Conservation (phyloP, 2,329 filamentous ascomycete genomes). For the Aspergillus udagawae region DNA sequence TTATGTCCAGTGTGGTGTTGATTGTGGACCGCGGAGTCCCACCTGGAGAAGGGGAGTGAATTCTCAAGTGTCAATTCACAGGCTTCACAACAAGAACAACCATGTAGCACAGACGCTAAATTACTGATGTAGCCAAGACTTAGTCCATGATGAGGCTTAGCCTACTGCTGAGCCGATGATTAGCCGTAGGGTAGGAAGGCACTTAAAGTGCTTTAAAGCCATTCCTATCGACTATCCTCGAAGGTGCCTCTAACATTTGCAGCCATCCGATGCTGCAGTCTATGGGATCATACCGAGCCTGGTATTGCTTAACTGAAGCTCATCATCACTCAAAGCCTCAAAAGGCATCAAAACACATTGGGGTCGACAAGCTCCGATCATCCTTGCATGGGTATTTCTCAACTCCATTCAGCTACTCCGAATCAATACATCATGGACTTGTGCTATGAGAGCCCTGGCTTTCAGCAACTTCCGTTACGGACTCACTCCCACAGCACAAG, state of each 20-base stretch:
- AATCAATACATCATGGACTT: not conserved
- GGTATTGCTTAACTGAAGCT: not conserved
- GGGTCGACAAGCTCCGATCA: not conserved
- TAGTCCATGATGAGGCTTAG: too few species aligned
- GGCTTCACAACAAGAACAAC: not conserved
- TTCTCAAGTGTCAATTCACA: too few species aligned
- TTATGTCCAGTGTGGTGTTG: not conserved
- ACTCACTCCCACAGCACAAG: not conserved
- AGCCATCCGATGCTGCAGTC: too few species aligned
- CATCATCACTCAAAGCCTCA: not conserved
- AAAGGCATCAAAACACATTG: not conserved
- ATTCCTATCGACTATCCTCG: not conserved
- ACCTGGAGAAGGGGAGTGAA: not conserved
- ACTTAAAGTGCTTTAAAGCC: not conserved
- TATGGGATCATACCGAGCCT: not conserved
- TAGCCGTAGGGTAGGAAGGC: slow-evolving; percentile 5
- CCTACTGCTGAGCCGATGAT: slow-evolving; percentile 3
- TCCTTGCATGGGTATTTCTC: too few species aligned
- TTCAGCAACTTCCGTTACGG: not conserved
- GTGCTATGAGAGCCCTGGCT: not conserved
- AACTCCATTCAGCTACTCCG: not conserved
- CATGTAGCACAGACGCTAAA: too few species aligned
- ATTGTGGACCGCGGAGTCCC: not conserved
- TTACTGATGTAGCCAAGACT: too few species aligned
- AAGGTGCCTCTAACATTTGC: too few species aligned